Evolutionary conservation across 768 basidiomycete genomes (phyloP).

Genomic region (Termitomyces sp.): DNA sequence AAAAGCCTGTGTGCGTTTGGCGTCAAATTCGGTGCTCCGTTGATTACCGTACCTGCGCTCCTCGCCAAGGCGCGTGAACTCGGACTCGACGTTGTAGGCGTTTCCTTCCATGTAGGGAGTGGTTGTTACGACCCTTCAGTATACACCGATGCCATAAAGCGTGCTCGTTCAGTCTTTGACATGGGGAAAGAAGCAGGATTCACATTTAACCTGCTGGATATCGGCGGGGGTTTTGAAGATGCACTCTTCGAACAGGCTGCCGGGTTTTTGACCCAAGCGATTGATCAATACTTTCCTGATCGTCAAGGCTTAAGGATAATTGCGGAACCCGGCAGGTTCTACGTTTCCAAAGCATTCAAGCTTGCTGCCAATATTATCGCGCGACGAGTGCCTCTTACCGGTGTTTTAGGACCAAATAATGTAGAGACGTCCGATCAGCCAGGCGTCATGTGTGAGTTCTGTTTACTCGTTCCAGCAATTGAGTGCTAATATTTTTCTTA

Average conservation of each 20-base stretch:
- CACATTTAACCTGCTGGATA: constrained; percentile 77
- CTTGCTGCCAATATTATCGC: constrained; percentile 94
- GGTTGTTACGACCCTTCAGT: constrained; percentile 92
- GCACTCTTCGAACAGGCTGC: constrained; percentile 80
- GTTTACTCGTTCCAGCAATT: constrained; percentile 2
- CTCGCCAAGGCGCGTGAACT: constrained; percentile 77
- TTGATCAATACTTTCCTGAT: constrained; percentile 78
- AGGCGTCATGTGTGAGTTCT: constrained; percentile 82
- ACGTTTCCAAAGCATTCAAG: constrained; percentile 88
- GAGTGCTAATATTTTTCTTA: constrained; percentile 25
- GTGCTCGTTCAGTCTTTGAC: constrained; percentile 79
- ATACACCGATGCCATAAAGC: constrained; percentile 84
- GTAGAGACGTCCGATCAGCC: constrained; percentile 33
- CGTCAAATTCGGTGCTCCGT: constrained; percentile 93
- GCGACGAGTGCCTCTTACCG: constrained; percentile 55
- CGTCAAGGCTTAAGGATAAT: constrained; percentile 70
- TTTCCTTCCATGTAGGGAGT: constrained; percentile 97
- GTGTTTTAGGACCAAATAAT: constrained; percentile 18
- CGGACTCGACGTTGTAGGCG: constrained; percentile 81
- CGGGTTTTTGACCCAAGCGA: constrained; percentile 56
- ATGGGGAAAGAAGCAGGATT: constrained; percentile 83
- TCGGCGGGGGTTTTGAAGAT: constrained; percentile 96
- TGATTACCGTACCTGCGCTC: constrained; percentile 72
- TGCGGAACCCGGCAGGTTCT: constrained; percentile 94
- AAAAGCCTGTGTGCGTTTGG: constrained; percentile 92